Evolutionary conservation across 164 flowering plant genomes (phyloP).

Genomic region (Sextonia rubra): DNA sequence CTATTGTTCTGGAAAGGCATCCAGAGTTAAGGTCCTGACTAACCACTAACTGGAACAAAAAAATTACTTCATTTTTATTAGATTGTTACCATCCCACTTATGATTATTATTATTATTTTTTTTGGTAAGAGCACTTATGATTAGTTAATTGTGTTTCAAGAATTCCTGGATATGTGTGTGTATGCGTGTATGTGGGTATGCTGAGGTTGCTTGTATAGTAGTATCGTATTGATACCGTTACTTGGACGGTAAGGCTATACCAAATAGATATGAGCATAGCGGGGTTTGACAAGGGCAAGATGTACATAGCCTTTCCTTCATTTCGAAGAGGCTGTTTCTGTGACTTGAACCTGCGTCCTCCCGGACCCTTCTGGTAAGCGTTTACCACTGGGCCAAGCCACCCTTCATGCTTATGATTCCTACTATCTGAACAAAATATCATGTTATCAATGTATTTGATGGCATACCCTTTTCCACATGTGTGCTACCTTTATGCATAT

Average conservation of each 20-base stretch:
- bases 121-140: too few relatives aligned
- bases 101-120: too few relatives aligned
- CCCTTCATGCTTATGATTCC: background rate
- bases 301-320: too few relatives aligned
- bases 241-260: background rate
- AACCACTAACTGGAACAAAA: background rate
- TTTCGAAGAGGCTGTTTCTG: too few relatives aligned
- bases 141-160: background rate
- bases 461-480: background rate
- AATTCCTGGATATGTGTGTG: background rate
- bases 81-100: background rate
- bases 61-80: background rate
- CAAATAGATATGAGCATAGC: background rate
- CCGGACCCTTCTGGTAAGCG: too few relatives aligned
- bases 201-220: too few relatives aligned
- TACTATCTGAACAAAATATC: too few relatives aligned
- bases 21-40: slow-evolving; percentile 64
- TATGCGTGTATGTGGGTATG: background rate
- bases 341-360: too few relatives aligned
- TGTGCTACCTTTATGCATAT: background rate
- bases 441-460: background rate
- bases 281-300: too few relatives aligned
- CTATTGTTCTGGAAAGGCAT: slow-evolving; percentile 57
- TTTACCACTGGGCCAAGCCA: too few relatives aligned
- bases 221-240: background rate